Conservation (phyloP, 768 basidiomycete genomes). For the Lactifluus hygrophoroides region DNA sequence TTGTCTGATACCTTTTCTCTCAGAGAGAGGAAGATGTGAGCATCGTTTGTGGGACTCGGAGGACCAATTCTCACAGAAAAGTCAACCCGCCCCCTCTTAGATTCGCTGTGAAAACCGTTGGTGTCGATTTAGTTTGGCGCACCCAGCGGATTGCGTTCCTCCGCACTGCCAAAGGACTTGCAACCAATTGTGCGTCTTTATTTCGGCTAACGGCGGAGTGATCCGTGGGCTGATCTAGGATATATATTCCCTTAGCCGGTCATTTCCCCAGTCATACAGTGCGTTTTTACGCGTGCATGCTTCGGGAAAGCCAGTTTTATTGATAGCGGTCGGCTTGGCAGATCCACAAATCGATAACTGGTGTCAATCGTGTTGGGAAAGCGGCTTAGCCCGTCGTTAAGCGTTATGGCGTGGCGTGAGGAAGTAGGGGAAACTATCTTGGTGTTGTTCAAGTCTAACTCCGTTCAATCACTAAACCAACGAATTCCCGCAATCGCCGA, state of each 20-base stretch:
- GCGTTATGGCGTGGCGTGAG: neutral
- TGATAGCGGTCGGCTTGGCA: slow-evolving; percentile 21
- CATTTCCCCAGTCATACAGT: slow-evolving; percentile 67
- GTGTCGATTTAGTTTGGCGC: slow-evolving; percentile 13
- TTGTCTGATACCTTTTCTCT: neutral
- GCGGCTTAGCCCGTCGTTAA: slow-evolving; percentile 14
- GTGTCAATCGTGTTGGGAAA: slow-evolving; percentile 28
- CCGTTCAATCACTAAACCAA: neutral
- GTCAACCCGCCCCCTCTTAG: slow-evolving; percentile 4
- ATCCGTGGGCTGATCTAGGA: slow-evolving; percentile 13
- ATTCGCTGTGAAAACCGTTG: slow-evolving; percentile 15
- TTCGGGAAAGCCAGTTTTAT: slow-evolving; percentile 2
- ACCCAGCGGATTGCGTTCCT: slow-evolving; percentile 10
- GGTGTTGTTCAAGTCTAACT: neutral
- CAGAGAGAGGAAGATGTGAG: slow-evolving; percentile 18
- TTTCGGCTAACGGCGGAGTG: slow-evolving; percentile 14
- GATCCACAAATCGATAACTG: slow-evolving; percentile 31
- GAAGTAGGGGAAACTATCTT: neutral
- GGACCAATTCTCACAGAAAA: neutral
- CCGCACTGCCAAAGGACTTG: slow-evolving; percentile 22
- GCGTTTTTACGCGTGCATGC: slow-evolving; percentile 24
- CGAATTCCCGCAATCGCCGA: slow-evolving; percentile 16
- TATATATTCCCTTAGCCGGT: slow-evolving; percentile 38
- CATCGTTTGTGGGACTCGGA: neutral
- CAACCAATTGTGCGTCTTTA: slow-evolving; percentile 16